Evolutionary conservation across 352 stramenopile species (phyloP), one percentile per base, ranked within the genome.

Genomic region (Phytopythium vexans): DNA sequence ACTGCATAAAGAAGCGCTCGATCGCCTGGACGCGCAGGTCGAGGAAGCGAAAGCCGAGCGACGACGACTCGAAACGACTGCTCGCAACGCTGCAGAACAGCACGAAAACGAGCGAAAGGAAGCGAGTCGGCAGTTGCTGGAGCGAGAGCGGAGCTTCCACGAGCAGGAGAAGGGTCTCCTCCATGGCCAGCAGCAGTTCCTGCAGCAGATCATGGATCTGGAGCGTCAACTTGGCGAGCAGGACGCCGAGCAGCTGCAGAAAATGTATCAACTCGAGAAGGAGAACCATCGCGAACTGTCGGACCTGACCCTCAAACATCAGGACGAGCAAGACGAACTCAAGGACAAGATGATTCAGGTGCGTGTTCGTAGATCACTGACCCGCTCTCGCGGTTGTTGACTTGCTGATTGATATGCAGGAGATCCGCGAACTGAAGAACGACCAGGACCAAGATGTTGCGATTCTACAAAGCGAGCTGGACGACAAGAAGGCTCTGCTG

Each of bases 101-200:
- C 72, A 69, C 27, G 72, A 86, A 15, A 77, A 60, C 27, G 74
- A 82, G 56, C 69, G 66, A 2, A 54, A 82, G 46, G 67, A 73
- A 52, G 72, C 74, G 40, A 72, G 73, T 9, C 68, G 68, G 0
- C 76, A 86, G 54, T 37, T 88, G 46, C 49, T 89, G 41, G 74
- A 89, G 49, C 86, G 60, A 16, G 76, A 89, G 45, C 74, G 68
- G 27, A 79, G 71, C 14, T 87, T 88, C 45, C 72, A 92, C 53
- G 69, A 74, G 32, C 76, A 92, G 68, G 78, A 89, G 56, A 81
- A 82, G 31, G 69, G 60, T 6, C 64, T 92, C n/a, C 47, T 92
- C 7, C 62, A 84, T 53, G 65, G 67, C 2, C 81, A 89, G 48
- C 81, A 89, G 42, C 45, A 85, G 34, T 53, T 82, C 40, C 46